These are phyloP conservation scores for Alternaria arborescens DNA, from an alignment of 2,329 filamentous ascomycete genomes.

Conservation along the genomic window DNA sequence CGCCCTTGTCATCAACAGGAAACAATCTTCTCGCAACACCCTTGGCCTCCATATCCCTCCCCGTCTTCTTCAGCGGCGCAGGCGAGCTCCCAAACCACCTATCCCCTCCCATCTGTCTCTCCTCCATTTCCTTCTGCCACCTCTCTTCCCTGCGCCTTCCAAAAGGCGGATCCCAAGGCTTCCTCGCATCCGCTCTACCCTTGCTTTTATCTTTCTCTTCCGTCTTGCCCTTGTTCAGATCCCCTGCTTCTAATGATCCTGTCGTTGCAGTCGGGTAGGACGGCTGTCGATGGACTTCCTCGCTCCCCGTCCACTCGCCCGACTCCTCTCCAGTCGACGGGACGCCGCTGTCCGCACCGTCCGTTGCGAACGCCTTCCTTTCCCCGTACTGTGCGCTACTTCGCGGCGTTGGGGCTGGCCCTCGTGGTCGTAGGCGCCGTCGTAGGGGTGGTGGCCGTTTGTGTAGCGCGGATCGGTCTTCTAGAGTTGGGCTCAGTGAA, in stretches of 20 bases:
- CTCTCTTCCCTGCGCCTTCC: slow-evolving; percentile 4
- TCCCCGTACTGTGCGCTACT: not conserved
- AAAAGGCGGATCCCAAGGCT: slow-evolving; percentile 43
- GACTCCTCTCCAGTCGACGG: not conserved
- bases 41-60: slow-evolving; percentile 1
- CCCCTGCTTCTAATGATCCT: not conserved
- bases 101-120: no score
- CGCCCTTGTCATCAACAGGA: not conserved
- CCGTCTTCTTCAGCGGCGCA: not conserved
- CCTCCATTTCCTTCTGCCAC: not conserved
- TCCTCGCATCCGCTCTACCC: slow-evolving; percentile 15
- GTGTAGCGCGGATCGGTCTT: slow-evolving; percentile 25
- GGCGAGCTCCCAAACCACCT: slow-evolving; percentile 10
- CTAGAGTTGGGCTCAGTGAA: slow-evolving; percentile 17
- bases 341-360: slow-evolving; percentile 21
- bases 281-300: slow-evolving; percentile 2
- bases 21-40: not conserved
- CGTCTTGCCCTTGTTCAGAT: not conserved
- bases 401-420: not conserved
- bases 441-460: slow-evolving; percentile 15
- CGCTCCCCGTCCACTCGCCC: slow-evolving; percentile 1
- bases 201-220: not conserved
- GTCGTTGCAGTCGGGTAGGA: not conserved
- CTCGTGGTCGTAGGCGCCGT: slow-evolving; percentile 12
- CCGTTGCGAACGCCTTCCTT: slow-evolving; percentile 2